These are phyloP conservation scores for Kalmusia sp. DNA, from an alignment of 2,329 filamentous ascomycete species.

Conservation along the genomic window DNA sequence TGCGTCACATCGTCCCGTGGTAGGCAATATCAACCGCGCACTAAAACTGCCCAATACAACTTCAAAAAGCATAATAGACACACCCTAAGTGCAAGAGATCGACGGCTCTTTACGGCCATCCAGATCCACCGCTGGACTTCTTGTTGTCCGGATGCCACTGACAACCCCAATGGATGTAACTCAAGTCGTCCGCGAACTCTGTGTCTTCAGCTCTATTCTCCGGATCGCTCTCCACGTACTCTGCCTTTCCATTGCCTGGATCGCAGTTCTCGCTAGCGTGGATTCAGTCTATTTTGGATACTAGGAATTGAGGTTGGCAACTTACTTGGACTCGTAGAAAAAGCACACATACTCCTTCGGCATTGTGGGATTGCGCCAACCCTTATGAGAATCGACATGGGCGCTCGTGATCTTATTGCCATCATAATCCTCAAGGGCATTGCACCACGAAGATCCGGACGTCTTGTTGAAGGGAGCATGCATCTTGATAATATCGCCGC, in stretches of 20 bases:
- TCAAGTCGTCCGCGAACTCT: neutral
- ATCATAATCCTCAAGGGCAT: neutral
- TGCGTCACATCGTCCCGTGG: too few relatives aligned
- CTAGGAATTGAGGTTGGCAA: too few relatives aligned
- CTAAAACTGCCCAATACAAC: too few relatives aligned
- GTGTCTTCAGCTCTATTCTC: neutral
- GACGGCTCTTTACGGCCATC: neutral
- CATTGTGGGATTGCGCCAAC: neutral
- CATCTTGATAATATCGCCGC: neutral
- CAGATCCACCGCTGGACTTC: neutral
- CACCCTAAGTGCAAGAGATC: too few relatives aligned
- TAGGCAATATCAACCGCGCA: neutral
- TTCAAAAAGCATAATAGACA: too few relatives aligned
- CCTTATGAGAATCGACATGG: neutral
- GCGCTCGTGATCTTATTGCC: neutral
- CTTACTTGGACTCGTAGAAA: slow-evolving; percentile 7
- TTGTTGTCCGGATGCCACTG: neutral
- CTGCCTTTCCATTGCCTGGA: neutral
- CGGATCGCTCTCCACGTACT: slow-evolving; percentile 1
- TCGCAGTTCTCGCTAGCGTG: neutral
- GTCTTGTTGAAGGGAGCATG: neutral
- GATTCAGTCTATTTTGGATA: neutral
- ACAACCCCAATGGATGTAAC: slow-evolving; percentile 4
- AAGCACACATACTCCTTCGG: slow-evolving; percentile 6
- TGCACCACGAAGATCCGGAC: neutral